Evolutionary conservation across 306 rosid species (phyloP), one percentile per base, ranked within the genome.

Genomic region (Lupinus albus): DNA sequence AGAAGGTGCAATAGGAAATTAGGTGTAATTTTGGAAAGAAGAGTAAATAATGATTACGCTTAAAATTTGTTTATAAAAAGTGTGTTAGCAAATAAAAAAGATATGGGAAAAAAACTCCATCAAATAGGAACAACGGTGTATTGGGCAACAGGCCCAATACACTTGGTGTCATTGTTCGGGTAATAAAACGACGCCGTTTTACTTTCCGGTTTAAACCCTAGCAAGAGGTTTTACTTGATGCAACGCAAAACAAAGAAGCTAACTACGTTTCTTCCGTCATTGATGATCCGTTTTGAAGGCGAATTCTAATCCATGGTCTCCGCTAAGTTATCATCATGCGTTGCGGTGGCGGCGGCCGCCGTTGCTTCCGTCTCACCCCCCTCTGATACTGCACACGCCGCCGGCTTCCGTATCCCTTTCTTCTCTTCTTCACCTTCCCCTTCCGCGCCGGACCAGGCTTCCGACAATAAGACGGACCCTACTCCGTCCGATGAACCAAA

Each of bases 301-400:
- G 13, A 73, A 70, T 69, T 86, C 66, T 60, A 15, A 36, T 41
- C 79, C 32, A 86, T 88, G 99, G 86, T 84, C 2, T 80, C 87
- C 51, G 81, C 96, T 7, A 89, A 74, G 53, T 68, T 93, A 46
- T 76, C 96, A 32, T 62, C 94, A 7, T 82, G 86, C 82, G 76
- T 73, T 39, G 96, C 89, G n/a, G 70, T 78, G 75, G 88, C 89
- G 73, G 89, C 88, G 0, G 86, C 95, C n/a, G 89, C 97, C 17
- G 91, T 55, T 61, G 90, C 84, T 18, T 73, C 92, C 63, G 7
- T 72, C 35, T 80, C 92, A 60, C 16, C 89, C 7, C 68, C 56
- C 63, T 78, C 95, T 77, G 76, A 80, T 61, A 74, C 42, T 46
- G 84, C 92, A 11, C 68, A 78, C 64, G 94, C 96, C 52, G 94